Evolutionary conservation across 306 rosid genomes (phyloP).

Genomic region (Mimosa pudica): DNA sequence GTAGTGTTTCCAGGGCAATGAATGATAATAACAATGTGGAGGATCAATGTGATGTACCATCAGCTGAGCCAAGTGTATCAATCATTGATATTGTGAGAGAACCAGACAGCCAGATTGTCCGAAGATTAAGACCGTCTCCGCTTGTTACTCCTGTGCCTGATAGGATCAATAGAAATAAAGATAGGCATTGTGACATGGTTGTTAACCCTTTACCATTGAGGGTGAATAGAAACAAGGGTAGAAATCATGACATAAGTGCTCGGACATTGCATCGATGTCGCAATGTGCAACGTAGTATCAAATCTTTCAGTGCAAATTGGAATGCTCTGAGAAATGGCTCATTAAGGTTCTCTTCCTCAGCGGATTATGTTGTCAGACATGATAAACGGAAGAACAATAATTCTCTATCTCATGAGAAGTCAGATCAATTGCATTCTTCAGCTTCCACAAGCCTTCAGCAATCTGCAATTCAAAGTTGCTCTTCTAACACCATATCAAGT

Average conservation of each 20-base stretch:
- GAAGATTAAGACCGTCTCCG: constrained; percentile 35
- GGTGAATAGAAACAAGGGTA: constrained; percentile 27
- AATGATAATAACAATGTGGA: constrained; percentile 31
- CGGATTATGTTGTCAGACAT: constrained; percentile 37
- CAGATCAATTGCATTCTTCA: constrained; percentile 34
- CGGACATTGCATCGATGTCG: constrained; percentile 27
- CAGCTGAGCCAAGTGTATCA: constrained; percentile 26
- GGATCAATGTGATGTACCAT: constrained; percentile 24
- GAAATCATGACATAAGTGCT: constrained; percentile 29
- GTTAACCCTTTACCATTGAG: not conserved
- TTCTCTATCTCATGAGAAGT: constrained; percentile 31
- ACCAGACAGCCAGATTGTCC: constrained; percentile 31
- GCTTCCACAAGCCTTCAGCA: constrained; percentile 47
- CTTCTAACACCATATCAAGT: constrained; percentile 3
- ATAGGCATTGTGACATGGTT: constrained; percentile 28
- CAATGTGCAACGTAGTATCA: constrained; percentile 50
- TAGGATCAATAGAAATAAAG: constrained; percentile 34
- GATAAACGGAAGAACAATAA: constrained; percentile 36
- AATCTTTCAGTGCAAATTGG: constrained; percentile 68
- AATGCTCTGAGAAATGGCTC: constrained; percentile 67
- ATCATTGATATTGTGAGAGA: constrained; percentile 40
- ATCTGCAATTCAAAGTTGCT: constrained; percentile 32
- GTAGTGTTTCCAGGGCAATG: constrained; percentile 47
- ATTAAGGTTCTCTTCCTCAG: constrained; percentile 48
- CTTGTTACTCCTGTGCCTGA: constrained; percentile 32